These are phyloP conservation scores for Apocynum venetum DNA, from an alignment of 257 asterid species.

Conservation along the genomic window DNA sequence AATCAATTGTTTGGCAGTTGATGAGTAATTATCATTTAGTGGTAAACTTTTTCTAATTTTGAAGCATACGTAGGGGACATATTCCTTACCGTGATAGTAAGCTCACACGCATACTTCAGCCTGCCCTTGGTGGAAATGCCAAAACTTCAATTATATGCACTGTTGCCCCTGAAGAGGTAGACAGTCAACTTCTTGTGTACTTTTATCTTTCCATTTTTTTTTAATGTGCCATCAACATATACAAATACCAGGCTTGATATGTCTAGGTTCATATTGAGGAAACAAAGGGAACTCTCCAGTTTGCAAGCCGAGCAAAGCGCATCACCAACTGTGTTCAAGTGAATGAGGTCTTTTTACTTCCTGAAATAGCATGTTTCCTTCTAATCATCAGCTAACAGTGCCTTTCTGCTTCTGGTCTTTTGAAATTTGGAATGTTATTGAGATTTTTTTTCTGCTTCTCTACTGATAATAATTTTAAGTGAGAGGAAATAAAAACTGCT, in stretches of 20 bases:
- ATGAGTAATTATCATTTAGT: not conserved
- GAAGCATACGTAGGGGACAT: conserved; percentile 61
- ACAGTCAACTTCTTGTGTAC: conserved; percentile 6
- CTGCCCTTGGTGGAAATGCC: conserved; percentile 99
- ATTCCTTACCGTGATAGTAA: conserved; percentile 99
- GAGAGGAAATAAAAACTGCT: conserved; percentile 3
- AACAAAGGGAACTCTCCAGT: conserved; percentile 93
- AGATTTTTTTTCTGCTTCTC: not conserved
- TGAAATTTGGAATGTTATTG: not conserved
- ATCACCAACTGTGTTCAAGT: conserved; percentile 98
- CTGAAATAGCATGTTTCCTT: conserved; percentile 5
- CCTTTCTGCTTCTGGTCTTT: not conserved
- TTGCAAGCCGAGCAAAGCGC: conserved; percentile 97
- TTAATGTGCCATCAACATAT: conserved; percentile 8
- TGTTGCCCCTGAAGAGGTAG: conserved; percentile 96
- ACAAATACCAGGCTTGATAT: conserved; percentile 6
- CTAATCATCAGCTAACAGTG: conserved; percentile 1
- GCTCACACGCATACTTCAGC: conserved; percentile 97
- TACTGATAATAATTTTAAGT: not conserved
- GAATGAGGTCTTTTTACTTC: conserved; percentile 65
- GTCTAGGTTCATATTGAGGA: conserved; percentile 82
- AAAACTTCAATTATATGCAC: conserved; percentile 97
- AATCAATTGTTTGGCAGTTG: conserved; percentile 2
- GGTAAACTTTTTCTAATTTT: conserved; percentile 19
- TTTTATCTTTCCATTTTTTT: conserved; percentile 9